phyloP scores from a whole-genome alignment of 129 eudicot species.

The Logfia minima region DNA sequence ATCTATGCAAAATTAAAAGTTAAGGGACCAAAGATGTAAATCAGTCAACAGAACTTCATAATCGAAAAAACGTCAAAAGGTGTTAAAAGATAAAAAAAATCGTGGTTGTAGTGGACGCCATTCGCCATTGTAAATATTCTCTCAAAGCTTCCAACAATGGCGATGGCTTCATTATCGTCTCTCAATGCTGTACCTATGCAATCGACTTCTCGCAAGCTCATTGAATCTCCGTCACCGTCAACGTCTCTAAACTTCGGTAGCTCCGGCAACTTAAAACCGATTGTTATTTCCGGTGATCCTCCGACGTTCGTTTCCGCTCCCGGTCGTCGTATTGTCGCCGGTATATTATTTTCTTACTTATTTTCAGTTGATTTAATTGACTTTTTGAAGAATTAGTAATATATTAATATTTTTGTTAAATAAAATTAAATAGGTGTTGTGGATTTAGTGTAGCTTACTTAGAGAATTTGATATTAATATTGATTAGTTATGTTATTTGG shows the following conservation, averaged over 20 bases:
- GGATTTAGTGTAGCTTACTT: too few species aligned
- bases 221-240: slow-evolving; percentile 18
- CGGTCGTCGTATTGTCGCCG: slow-evolving; percentile 56
- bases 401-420: too few species aligned
- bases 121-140: slow-evolving; percentile 25
- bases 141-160: slow-evolving; percentile 27
- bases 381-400: neutral
- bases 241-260: slow-evolving; percentile 23
- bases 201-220: slow-evolving; percentile 33
- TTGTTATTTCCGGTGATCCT: slow-evolving; percentile 66
- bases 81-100: slow-evolving; percentile 7
- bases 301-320: slow-evolving; percentile 94
- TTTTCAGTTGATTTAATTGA: neutral
- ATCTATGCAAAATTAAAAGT: neutral
- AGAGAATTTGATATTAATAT: too few species aligned
- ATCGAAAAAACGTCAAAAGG: neutral
- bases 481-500: neutral
- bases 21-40: neutral
- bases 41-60: neutral
- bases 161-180: slow-evolving; percentile 49
- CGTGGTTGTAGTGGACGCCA: slow-evolving; percentile 18
- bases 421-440: too few species aligned
- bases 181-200: slow-evolving; percentile 46
- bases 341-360: neutral
- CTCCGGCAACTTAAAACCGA: slow-evolving; percentile 54